These are phyloP conservation scores for Ganoderma lucidum DNA, from an alignment of 1,284 basidiomycete genomes.

Conservation along the genomic window DNA sequence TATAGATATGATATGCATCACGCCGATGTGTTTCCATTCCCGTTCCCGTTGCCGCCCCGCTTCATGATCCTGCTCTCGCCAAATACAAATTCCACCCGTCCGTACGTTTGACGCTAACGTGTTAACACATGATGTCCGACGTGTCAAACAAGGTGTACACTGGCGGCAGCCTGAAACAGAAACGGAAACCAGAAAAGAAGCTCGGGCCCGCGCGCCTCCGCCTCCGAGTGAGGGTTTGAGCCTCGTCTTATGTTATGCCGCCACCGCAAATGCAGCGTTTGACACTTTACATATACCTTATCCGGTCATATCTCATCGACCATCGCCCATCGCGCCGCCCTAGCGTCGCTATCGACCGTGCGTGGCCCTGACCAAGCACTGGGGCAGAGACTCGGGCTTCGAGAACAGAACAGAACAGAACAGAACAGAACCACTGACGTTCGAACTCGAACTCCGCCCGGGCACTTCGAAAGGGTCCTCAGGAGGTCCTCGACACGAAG, in stretches of 20 bases:
- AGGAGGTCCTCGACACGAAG: too few species aligned
- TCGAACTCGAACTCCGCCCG: too few species aligned
- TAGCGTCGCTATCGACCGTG: background rate
- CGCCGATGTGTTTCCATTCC: background rate
- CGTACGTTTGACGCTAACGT: background rate
- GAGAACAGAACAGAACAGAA: background rate
- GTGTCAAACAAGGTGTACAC: background rate
- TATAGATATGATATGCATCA: background rate
- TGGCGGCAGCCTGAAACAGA: background rate
- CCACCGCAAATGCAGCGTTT: background rate
- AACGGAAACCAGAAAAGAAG: too few species aligned
- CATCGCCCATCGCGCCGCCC: constrained; percentile 1
- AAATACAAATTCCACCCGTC: background rate
- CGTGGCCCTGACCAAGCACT: too few species aligned
- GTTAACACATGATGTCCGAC: background rate
- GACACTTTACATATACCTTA: background rate
- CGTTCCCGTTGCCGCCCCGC: background rate
- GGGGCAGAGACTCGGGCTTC: background rate
- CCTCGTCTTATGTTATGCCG: background rate
- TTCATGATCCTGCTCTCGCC: too few species aligned
- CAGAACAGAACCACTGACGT: too few species aligned
- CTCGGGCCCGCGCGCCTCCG: too few species aligned
- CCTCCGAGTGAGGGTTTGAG: too few species aligned
- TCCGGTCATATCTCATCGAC: too few species aligned
- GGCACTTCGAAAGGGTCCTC: too few species aligned